Conservation (phyloP, 1,284 basidiomycete species). For the Marasmius tenuissimus region DNA sequence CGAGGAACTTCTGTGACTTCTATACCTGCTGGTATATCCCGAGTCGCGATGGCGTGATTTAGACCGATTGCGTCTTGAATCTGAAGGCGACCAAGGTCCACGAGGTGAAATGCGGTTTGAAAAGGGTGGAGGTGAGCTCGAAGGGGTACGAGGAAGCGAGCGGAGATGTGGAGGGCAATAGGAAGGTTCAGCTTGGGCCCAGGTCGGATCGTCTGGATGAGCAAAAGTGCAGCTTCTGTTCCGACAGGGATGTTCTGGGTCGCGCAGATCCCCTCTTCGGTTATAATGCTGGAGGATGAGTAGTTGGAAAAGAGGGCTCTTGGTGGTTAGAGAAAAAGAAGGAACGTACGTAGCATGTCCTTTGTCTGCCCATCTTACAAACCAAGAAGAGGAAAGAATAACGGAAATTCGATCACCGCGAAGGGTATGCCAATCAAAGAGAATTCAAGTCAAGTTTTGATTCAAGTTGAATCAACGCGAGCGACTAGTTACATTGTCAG, state of each 20-base stretch:
- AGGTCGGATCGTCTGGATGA: slow-evolving; percentile 7
- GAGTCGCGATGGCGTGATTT: not conserved
- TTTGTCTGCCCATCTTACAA: not conserved
- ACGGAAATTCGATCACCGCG: no score
- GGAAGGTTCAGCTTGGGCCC: not conserved
- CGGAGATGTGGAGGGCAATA: not conserved
- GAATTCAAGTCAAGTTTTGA: not conserved
- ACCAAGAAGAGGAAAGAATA: no score
- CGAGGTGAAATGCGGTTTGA: not conserved
- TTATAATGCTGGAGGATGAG: slow-evolving; percentile 6
- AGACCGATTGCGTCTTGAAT: not conserved
- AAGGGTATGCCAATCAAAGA: no score
- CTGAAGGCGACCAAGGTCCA: not conserved
- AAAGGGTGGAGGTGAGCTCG: not conserved
- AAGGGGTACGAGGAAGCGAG: not conserved
- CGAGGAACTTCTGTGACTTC: not conserved
- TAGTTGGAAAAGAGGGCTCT: not conserved
- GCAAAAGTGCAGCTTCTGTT: not conserved
- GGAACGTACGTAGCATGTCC: not conserved
- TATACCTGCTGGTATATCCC: not conserved
- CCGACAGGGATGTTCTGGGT: not conserved
- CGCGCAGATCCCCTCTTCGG: not conserved
- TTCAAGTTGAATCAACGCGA: not conserved
- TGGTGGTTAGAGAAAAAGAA: not conserved
- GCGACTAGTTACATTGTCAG: not conserved